Conservation (phyloP, 1,284 basidiomycete genomes). For the Cystobasidium pallidum region DNA sequence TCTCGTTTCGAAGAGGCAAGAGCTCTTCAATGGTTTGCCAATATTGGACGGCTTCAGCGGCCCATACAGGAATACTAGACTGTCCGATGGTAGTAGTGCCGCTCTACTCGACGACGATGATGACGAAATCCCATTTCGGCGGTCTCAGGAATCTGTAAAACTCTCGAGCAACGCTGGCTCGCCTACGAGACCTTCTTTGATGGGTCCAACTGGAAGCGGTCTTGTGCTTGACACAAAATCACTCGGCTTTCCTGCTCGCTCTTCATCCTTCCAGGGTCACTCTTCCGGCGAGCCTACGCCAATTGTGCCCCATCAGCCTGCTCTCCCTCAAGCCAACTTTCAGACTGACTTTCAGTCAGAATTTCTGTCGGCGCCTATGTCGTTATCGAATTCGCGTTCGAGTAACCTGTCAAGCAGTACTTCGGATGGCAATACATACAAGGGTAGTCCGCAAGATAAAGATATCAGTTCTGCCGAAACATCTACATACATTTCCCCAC, state of each 20-base stretch:
- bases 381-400: not conserved
- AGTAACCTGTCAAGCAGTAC: constrained; percentile 14
- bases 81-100: constrained; percentile 8
- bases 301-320: not conserved
- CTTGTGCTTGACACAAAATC: constrained; percentile 16
- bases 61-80: constrained; percentile 24
- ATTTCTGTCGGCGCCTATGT: constrained; percentile 16
- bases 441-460: not conserved
- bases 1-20: constrained; percentile 68
- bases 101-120: constrained; percentile 24
- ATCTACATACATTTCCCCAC: not conserved
- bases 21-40: constrained; percentile 56
- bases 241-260: constrained; percentile 11
- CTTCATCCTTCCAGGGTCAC: constrained; percentile 12
- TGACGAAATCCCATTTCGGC: constrained; percentile 35
- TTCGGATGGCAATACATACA: constrained; percentile 4
- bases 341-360: not conserved
- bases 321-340: not conserved
- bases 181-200: constrained; percentile 12
- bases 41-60: constrained; percentile 15
- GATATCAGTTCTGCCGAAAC: not conserved
- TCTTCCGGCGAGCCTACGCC: constrained; percentile 25
- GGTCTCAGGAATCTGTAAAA: constrained; percentile 39
- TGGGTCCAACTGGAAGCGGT: constrained; percentile 6
- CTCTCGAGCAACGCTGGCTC: constrained; percentile 3